Conservation (phyloP, 2,329 filamentous ascomycete species). For the Pseudogymnoascus sp. region DNA sequence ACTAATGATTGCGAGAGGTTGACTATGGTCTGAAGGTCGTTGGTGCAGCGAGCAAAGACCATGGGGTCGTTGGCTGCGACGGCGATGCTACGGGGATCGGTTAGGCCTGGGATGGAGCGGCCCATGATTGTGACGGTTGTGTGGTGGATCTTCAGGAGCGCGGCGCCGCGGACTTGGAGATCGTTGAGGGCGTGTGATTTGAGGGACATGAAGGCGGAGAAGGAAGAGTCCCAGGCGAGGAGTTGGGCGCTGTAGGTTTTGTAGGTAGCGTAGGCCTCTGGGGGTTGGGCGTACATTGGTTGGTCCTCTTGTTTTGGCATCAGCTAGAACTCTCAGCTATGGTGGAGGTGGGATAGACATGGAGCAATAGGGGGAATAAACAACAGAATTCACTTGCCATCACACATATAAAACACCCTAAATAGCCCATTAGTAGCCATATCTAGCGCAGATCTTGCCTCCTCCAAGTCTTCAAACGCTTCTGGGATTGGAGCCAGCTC, state of each 20-base stretch:
- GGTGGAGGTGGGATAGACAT: neutral
- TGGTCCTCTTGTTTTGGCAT: neutral
- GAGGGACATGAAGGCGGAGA: constrained; percentile 21
- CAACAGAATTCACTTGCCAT: constrained; percentile 9
- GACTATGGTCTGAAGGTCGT: constrained; percentile 18
- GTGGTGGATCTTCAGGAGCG: constrained; percentile 25
- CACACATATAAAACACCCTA: constrained; percentile 19
- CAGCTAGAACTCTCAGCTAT: neutral
- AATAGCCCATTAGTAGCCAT: constrained; percentile 21
- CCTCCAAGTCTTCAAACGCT: constrained; percentile 18
- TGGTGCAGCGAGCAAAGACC: constrained; percentile 6
- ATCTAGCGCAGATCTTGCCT: constrained; percentile 19
- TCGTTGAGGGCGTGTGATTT: constrained; percentile 17
- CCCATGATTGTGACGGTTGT: constrained; percentile 19
- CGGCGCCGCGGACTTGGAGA: constrained; percentile 23
- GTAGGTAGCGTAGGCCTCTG: constrained; percentile 12
- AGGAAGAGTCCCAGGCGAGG: constrained; percentile 10
- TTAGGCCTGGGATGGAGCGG: neutral
- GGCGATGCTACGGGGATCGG: neutral
- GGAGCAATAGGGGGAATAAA: neutral
- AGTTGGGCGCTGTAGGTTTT: constrained; percentile 12
- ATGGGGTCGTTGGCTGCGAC: neutral
- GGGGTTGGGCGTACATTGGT: constrained; percentile 16
- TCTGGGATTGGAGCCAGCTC: constrained; percentile 10
- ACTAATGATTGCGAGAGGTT: constrained; percentile 22